phyloP scores from a whole-genome alignment of 306 rosid genomes.

The Quercus cerris region DNA sequence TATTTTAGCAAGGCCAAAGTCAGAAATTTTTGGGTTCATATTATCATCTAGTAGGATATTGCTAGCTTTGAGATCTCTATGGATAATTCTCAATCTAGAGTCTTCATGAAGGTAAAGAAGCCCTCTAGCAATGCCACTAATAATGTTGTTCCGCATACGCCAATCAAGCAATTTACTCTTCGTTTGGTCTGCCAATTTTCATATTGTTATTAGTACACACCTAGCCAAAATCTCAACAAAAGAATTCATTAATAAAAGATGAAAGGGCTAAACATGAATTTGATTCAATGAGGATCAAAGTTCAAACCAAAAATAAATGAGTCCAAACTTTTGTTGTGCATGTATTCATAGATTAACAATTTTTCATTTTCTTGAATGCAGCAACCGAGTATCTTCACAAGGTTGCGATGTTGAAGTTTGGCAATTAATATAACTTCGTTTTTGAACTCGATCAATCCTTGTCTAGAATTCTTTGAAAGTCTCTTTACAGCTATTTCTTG shows the following conservation, averaged over 20 bases:
- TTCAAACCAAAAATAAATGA: background rate
- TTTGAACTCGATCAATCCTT: background rate
- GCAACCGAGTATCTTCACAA: background rate
- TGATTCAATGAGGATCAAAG: too few relatives aligned
- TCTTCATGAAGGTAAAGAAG: too few relatives aligned
- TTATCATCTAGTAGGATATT: too few relatives aligned
- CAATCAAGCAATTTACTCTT: background rate
- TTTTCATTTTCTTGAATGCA: background rate
- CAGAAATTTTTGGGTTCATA: too few relatives aligned
- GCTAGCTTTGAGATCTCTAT: too few relatives aligned
- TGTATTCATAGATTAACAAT: background rate
- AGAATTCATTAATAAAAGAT: background rate
- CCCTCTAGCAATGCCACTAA: too few relatives aligned
- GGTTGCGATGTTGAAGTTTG: background rate
- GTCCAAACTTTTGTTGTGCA: background rate
- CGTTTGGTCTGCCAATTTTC: background rate
- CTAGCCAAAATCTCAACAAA: background rate
- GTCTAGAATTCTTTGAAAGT: background rate
- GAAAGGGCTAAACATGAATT: background rate
- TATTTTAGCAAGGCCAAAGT: too few relatives aligned
- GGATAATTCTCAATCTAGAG: too few relatives aligned
- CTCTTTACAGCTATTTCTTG: background rate
- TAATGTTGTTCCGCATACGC: too few relatives aligned
- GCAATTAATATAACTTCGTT: background rate
- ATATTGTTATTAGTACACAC: background rate